Evolutionary conservation across 352 stramenopile species (phyloP), one percentile per base, ranked within the genome.

Genomic region (Globisporangium cylindrosporum): DNA sequence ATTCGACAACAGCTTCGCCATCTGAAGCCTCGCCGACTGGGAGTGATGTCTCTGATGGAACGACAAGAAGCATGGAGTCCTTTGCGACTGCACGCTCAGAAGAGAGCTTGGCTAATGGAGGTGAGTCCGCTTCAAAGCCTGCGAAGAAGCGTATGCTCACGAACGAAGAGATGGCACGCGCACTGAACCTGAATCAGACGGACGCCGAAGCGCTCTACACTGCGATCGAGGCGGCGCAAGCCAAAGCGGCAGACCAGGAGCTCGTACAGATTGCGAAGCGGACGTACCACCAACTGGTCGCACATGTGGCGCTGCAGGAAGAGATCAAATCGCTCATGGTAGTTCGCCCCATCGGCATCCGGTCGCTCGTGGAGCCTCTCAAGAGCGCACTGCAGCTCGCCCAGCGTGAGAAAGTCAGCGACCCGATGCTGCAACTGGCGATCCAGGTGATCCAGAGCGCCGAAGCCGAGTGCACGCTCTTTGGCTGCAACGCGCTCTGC

Each of bases 381-480:
- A 90, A 89, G 62, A 73, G 72, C 9, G 74, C 84, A 20, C 70
- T 93, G 38, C 66, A 79, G 10, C 73, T 79, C 34, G 87, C 85
- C 1, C 74, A 74, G 36, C 72, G 73, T 1, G 85, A 89, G 34
- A 58, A 72, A 38, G 87, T 93, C 53, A 73, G 76, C 36, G 67
- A 68, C 3, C 65, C 77, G 25, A 90, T 93, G 76, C 68, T 93
- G 32, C 66, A 79, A 59, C 71, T 92, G 0, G 82, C 76, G 2
- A 59, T 86, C 27, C 84, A 89, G 27, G 69, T 95, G 15, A 83
- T 95, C 51, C 84, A 85, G 54, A 87, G 82, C 51, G 85, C 82
- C 18, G 87, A 95, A 68, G 81, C 81, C 58, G 87, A 95, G 67
- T 92, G 84, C 51, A 93, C 80, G 61, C 77, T 95, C n/a, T 95